These are phyloP conservation scores for Botrytis deweyae DNA, from an alignment of 2,329 filamentous ascomycete species.

Conservation along the genomic window DNA sequence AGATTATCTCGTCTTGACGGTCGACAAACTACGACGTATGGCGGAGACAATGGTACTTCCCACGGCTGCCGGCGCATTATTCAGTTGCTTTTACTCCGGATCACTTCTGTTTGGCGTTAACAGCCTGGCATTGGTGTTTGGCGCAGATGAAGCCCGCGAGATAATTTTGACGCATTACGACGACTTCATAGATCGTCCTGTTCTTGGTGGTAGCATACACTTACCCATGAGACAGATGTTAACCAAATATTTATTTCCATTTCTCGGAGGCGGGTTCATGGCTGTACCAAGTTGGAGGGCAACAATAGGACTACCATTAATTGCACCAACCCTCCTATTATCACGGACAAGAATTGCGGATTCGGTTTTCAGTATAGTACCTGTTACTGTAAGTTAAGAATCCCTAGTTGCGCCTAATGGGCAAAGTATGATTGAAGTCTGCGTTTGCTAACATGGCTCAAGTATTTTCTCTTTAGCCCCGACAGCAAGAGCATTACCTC, in stretches of 20 bases:
- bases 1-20: constrained; percentile 61
- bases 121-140: constrained; percentile 65
- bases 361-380: constrained; percentile 37
- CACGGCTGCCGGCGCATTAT: constrained; percentile 35
- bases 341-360: constrained; percentile 65
- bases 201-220: constrained; percentile 8
- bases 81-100: constrained; percentile 49
- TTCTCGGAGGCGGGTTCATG: constrained; percentile 29
- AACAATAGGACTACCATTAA: constrained; percentile 60
- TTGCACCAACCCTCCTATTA: constrained; percentile 66
- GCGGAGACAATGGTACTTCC: constrained; percentile 34
- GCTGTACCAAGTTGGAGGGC: constrained; percentile 26
- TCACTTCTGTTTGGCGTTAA: constrained; percentile 59
- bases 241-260: constrained; percentile 29
- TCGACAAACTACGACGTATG: constrained; percentile 29
- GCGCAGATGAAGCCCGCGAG: constrained; percentile 53
- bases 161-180: constrained; percentile 23
- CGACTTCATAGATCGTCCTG: constrained; percentile 7
- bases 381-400: constrained; percentile 37
- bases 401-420: not conserved
- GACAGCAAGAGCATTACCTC: constrained; percentile 28
- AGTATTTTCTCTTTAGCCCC: constrained; percentile 35
- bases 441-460: constrained; percentile 20
- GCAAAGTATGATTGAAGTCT: not conserved
- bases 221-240: not conserved